Percentiles rank a stretch among this genome's conserved stretches.
Evolutionary conservation across 2,329 filamentous ascomycete genomes (phyloP).

Genomic region (Metarhizium guizhouense): DNA sequence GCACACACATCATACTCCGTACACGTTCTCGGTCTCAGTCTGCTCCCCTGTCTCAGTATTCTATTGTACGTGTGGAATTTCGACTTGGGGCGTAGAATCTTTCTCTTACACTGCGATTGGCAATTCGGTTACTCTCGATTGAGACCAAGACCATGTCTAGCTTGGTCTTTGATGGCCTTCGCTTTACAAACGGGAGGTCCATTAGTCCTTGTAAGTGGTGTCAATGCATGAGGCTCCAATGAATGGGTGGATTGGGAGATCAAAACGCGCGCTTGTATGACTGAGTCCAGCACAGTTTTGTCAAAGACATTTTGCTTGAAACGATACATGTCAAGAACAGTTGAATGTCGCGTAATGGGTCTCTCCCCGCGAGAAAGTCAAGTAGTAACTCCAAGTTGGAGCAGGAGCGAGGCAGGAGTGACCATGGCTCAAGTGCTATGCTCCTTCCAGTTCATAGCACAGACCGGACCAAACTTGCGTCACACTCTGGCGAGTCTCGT

Average conservation of each 20-base stretch:
- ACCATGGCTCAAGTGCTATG: not conserved
- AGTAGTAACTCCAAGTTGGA: not conserved
- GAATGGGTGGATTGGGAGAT: not conserved
- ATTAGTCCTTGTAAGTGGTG: not conserved
- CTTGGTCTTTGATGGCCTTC: not conserved
- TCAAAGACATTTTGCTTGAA: not conserved
- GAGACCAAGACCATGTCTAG: not conserved
- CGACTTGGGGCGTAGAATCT: not conserved
- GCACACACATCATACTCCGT: not conserved
- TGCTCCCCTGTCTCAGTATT: not conserved
- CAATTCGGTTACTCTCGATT: not conserved
- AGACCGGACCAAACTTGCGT: not conserved
- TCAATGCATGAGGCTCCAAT: not conserved
- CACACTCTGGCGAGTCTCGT: not conserved
- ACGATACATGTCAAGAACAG: too few species aligned
- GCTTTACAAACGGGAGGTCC: not conserved
- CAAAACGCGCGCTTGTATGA: not conserved
- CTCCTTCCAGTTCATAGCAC: not conserved
- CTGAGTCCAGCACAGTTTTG: not conserved
- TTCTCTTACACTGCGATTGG: not conserved
- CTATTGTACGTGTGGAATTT: not conserved
- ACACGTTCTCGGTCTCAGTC: not conserved
- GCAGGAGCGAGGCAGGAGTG: not conserved
- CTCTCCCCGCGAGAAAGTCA: not conserved
- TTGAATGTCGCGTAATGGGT: too few species aligned